Percentiles rank a stretch among this genome's conserved stretches.
Conservation (phyloP, 768 basidiomycete genomes). For the Mycena pura region DNA sequence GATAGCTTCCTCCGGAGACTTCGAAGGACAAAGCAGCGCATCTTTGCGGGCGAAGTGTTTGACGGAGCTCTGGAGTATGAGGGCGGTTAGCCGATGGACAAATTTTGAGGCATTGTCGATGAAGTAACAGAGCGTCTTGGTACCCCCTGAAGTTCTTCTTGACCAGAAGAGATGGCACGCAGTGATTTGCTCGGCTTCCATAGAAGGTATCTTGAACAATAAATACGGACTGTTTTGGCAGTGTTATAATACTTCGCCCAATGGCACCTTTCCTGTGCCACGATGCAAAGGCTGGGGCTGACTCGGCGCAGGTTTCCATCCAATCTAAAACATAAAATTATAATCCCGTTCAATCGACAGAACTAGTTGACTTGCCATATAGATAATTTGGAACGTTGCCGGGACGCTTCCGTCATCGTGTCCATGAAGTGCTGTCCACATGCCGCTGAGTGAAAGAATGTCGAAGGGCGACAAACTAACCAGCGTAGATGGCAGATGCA, state of each 20-base stretch:
- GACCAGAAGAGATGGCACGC: slow-evolving; percentile 3
- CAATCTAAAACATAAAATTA: slow-evolving; percentile 57
- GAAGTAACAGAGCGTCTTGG: slow-evolving; percentile 12
- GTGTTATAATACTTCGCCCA: slow-evolving; percentile 20
- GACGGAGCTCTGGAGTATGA: slow-evolving; percentile 10
- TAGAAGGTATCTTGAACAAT: slow-evolving; percentile 14
- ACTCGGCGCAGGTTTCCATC: slow-evolving; percentile 77
- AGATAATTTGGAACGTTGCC: slow-evolving; percentile 96
- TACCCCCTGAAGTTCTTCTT: slow-evolving; percentile 11
- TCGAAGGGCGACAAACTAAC: slow-evolving; percentile 44
- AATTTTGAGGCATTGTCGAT: slow-evolving; percentile 19
- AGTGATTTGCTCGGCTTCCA: slow-evolving; percentile 7
- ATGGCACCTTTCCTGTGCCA: slow-evolving; percentile 48
- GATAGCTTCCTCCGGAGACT: slow-evolving; percentile 24
- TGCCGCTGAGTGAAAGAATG: not conserved
- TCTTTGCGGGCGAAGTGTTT: slow-evolving; percentile 20
- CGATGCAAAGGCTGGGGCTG: slow-evolving; percentile 67
- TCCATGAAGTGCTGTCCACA: slow-evolving; percentile 76
- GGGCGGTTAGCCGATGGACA: slow-evolving; percentile 5
- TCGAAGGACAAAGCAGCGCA: slow-evolving; percentile 26
- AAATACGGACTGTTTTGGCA: not conserved
- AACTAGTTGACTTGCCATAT: slow-evolving; percentile 65
- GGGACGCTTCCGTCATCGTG: slow-evolving; percentile 84
- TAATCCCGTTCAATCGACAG: not conserved
- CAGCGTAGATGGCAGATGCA: slow-evolving; percentile 92